A percentile compares a stretch with the other conserved stretches of the same genome.
phyloP scores from a whole-genome alignment of 2,329 filamentous ascomycete genomes.

The Emergomyces africanus region DNA sequence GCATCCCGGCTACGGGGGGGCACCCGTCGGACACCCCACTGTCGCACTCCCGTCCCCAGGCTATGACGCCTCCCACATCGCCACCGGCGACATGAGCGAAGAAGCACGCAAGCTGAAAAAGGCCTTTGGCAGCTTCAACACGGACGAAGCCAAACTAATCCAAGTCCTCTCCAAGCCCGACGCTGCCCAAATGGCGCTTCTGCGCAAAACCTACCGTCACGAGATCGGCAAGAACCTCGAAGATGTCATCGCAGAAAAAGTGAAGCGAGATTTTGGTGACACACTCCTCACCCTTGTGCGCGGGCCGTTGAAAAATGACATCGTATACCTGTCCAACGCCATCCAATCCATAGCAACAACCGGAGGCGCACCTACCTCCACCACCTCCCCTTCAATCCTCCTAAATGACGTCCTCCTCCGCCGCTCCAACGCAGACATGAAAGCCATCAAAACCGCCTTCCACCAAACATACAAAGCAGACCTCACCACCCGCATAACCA shows the following conservation, averaged over 20 bases:
- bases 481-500: conserved; percentile 39
- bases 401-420: conserved; percentile 68
- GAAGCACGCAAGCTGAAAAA: conserved; percentile 61
- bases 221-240: conserved; percentile 40
- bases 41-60: conserved; percentile 53
- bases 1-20: conserved; percentile 22
- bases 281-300: conserved; percentile 14
- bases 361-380: not conserved
- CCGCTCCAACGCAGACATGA: conserved; percentile 65
- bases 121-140: conserved; percentile 91
- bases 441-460: conserved; percentile 65
- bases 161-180: conserved; percentile 57
- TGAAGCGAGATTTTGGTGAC: not conserved
- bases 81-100: conserved; percentile 45
- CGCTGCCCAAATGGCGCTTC: conserved; percentile 59
- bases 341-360: not conserved
- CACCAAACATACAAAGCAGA: conserved; percentile 48
- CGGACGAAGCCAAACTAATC: conserved; percentile 69
- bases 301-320: conserved; percentile 64
- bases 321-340: conserved; percentile 25
- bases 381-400: conserved; percentile 55
- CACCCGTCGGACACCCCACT: conserved; percentile 10
- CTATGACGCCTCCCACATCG: conserved; percentile 34
- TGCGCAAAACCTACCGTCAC: conserved; percentile 55
- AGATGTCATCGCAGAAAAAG: not conserved